These are phyloP conservation scores for Russula brevipes DNA, from an alignment of 768 basidiomycete species.

Conservation along the genomic window DNA sequence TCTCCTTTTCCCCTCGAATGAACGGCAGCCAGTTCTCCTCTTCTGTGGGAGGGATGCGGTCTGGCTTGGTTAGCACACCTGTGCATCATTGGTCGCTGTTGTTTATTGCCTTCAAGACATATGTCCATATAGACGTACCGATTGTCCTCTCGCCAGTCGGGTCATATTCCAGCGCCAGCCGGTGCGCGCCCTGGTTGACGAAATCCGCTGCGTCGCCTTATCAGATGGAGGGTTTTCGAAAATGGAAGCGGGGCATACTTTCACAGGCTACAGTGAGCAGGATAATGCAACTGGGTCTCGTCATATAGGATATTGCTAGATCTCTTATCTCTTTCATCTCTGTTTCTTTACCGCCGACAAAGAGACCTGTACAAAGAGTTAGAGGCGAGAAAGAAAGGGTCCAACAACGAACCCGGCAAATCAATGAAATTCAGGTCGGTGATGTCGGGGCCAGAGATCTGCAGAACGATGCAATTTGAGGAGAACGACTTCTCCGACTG, in stretches of 20 bases:
- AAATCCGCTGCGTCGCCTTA: slow-evolving; percentile 54
- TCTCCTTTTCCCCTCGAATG: slow-evolving; percentile 48
- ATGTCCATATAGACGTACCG: slow-evolving; percentile 39
- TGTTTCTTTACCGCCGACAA: slow-evolving; percentile 38
- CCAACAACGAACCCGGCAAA: slow-evolving; percentile 33
- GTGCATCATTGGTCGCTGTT: too few species aligned
- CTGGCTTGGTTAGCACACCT: slow-evolving; percentile 22
- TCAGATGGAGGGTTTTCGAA: not conserved
- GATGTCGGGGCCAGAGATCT: slow-evolving; percentile 36
- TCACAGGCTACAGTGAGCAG: slow-evolving; percentile 59
- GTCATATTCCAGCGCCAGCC: slow-evolving; percentile 58
- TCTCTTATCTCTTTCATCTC: slow-evolving; percentile 61
- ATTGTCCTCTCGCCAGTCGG: slow-evolving; percentile 63
- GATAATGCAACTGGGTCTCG: slow-evolving; percentile 55
- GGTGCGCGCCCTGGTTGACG: slow-evolving; percentile 71
- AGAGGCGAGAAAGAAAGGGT: not conserved
- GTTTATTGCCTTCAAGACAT: not conserved
- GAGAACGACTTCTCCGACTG: slow-evolving; percentile 34
- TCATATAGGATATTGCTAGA: slow-evolving; percentile 56
- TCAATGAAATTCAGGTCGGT: slow-evolving; percentile 41
- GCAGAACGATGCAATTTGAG: slow-evolving; percentile 34
- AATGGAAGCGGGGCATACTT: slow-evolving; percentile 38
- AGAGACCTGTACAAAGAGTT: slow-evolving; percentile 42
- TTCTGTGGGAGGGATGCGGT: slow-evolving; percentile 37
- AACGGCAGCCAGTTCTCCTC: slow-evolving; percentile 52